Conservation (phyloP, 129 eudicot species). For the Arctium lappa region DNA sequence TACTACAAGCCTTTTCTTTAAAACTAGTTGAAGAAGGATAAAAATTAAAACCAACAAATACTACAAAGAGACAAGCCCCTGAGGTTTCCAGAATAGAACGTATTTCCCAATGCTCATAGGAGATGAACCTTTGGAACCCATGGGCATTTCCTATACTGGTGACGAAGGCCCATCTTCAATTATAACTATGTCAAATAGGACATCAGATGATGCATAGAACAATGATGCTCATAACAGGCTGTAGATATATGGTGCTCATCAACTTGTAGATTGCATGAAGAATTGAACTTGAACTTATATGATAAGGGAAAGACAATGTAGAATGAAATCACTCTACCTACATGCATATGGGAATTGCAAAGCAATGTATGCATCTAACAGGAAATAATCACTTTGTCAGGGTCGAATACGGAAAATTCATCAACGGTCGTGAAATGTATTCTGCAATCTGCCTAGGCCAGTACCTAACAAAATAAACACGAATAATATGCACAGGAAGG, state of each 20-base stretch:
- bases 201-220: too few relatives aligned
- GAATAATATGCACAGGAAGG: constrained; percentile 5
- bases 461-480: not conserved
- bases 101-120: too few relatives aligned
- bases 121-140: too few relatives aligned
- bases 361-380: not conserved
- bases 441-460: not conserved
- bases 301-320: not conserved
- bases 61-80: too few relatives aligned
- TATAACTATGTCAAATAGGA: not conserved
- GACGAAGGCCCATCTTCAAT: not conserved
- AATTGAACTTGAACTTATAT: not conserved
- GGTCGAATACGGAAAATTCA: not conserved
- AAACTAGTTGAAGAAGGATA: too few relatives aligned
- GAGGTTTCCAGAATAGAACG: too few relatives aligned
- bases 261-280: not conserved
- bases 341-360: not conserved
- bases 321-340: not conserved
- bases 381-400: not conserved
- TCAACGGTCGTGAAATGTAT: not conserved
- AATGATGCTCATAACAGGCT: too few relatives aligned
- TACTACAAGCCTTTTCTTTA: too few relatives aligned
- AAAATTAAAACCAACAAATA: too few relatives aligned
- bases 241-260: not conserved
- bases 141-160: too few relatives aligned